phyloP scores from a whole-genome alignment of 768 basidiomycete genomes.

The Lentinula aciculospora region DNA sequence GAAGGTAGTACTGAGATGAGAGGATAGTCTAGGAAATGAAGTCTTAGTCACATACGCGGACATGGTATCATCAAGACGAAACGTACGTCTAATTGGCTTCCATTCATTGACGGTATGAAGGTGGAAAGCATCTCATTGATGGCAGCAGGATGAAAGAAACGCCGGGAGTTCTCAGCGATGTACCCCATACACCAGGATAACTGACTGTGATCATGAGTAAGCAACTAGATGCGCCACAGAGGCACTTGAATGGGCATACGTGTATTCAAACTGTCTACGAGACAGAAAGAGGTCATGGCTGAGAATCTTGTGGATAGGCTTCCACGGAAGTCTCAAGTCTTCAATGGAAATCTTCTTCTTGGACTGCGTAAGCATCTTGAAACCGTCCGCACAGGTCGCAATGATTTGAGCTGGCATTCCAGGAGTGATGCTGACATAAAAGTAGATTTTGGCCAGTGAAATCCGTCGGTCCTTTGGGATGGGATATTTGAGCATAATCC shows the following conservation, averaged over 20 bases:
- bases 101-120: conserved; percentile 76
- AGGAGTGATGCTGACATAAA: conserved; percentile 67
- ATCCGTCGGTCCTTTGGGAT: conserved; percentile 78
- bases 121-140: conserved; percentile 85
- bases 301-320: conserved; percentile 67
- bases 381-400: conserved; percentile 58
- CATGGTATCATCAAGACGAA: neutral
- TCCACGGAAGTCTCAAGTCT: conserved; percentile 80
- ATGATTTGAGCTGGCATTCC: conserved; percentile 70
- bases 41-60: neutral
- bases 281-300: conserved; percentile 72
- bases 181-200: conserved; percentile 75
- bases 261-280: conserved; percentile 74
- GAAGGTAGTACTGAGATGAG: conserved; percentile 79
- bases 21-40: conserved; percentile 50
- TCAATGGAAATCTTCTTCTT: conserved; percentile 72
- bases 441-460: conserved; percentile 71
- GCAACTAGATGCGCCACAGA: neutral
- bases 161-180: conserved; percentile 58
- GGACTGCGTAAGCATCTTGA: conserved; percentile 54
- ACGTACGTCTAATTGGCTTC: conserved; percentile 67
- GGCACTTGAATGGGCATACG: conserved; percentile 33
- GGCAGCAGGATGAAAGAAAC: conserved; percentile 87
- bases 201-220: conserved; percentile 36
- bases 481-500: conserved; percentile 81